Conservation (phyloP, 257 asterid species). For the Solanum commersonii region DNA sequence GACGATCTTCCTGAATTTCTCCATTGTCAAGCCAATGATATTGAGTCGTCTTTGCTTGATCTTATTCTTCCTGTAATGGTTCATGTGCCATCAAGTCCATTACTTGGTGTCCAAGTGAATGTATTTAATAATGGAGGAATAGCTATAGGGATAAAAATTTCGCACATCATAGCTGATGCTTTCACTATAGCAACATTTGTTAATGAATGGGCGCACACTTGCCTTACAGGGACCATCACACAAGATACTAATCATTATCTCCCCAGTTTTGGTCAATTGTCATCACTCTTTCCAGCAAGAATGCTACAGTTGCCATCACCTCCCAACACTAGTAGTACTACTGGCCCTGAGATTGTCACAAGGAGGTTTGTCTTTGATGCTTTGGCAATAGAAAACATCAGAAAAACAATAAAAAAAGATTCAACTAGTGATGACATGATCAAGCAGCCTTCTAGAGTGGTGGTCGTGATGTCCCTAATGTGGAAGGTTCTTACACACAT, state of each 20-base stretch:
- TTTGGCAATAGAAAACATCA: too few relatives aligned
- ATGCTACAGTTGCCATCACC: neutral
- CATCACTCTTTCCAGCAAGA: neutral
- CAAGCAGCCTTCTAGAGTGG: neutral
- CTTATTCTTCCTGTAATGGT: conserved; percentile 2
- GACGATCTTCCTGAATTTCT: neutral
- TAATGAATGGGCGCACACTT: conserved; percentile 12
- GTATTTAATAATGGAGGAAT: conserved; percentile 19
- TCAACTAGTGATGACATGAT: neutral
- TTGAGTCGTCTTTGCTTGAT: neutral
- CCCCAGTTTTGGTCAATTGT: neutral
- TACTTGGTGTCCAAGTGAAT: conserved; percentile 7
- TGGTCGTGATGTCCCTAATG: neutral
- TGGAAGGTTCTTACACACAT: neutral
- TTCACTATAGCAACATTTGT: conserved; percentile 12
- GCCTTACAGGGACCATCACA: neutral
- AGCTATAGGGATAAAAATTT: conserved; percentile 7
- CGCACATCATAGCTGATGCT: conserved; percentile 14
- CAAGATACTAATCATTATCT: too few relatives aligned
- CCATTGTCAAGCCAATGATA: neutral
- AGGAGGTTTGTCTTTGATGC: too few relatives aligned
- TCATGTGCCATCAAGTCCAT: neutral
- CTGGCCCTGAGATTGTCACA: neutral
- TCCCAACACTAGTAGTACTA: too few relatives aligned
- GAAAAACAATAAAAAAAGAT: too few relatives aligned